Percentiles rank a stretch among this genome's conserved stretches.
These are phyloP conservation scores for Mycosphaerelloides madeirae DNA, from an alignment of 2,329 filamentous ascomycete genomes.

Conservation along the genomic window DNA sequence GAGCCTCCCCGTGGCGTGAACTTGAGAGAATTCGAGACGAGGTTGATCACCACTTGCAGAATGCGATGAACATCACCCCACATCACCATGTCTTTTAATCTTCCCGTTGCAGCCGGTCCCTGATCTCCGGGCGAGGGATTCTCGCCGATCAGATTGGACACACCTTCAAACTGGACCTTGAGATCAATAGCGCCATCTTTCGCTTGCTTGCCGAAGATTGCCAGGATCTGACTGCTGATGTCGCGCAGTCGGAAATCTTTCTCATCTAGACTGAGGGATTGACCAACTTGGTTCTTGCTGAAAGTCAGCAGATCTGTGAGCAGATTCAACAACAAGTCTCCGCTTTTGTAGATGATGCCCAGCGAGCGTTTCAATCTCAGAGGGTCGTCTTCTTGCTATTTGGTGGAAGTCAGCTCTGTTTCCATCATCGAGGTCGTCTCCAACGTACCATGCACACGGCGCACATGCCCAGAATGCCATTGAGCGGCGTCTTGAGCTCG, in stretches of 20 bases:
- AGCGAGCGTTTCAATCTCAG: slow-evolving; percentile 74
- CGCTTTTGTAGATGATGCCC: slow-evolving; percentile 84
- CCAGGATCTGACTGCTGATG: slow-evolving; percentile 72
- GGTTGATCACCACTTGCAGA: slow-evolving; percentile 86
- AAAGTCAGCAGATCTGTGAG: slow-evolving; percentile 88
- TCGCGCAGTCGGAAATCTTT: slow-evolving; percentile 82
- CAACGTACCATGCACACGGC: slow-evolving; percentile 69
- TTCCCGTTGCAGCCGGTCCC: slow-evolving; percentile 52
- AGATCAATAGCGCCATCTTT: slow-evolving; percentile 73
- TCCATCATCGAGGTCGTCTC: too few relatives aligned
- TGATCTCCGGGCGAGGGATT: slow-evolving; percentile 8
- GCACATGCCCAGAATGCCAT: slow-evolving; percentile 92
- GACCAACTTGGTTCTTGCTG: slow-evolving; percentile 90
- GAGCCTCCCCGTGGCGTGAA: slow-evolving; percentile 76
- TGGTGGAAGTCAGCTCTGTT: too few relatives aligned
- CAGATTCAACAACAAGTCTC: slow-evolving; percentile 76
- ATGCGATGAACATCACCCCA: slow-evolving; percentile 93
- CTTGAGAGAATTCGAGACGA: slow-evolving; percentile 87
- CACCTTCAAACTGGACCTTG: slow-evolving; percentile 63
- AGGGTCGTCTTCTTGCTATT: slow-evolving; percentile 68
- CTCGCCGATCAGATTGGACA: slow-evolving; percentile 33
- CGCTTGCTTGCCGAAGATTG: slow-evolving; percentile 87
- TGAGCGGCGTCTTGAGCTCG: slow-evolving; percentile 88
- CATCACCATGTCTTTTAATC: slow-evolving; percentile 77
- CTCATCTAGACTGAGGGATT: slow-evolving; percentile 75